Evolutionary conservation across 2,329 filamentous ascomycete genomes (phyloP).

Genomic region (Fusarium bulbicola): DNA sequence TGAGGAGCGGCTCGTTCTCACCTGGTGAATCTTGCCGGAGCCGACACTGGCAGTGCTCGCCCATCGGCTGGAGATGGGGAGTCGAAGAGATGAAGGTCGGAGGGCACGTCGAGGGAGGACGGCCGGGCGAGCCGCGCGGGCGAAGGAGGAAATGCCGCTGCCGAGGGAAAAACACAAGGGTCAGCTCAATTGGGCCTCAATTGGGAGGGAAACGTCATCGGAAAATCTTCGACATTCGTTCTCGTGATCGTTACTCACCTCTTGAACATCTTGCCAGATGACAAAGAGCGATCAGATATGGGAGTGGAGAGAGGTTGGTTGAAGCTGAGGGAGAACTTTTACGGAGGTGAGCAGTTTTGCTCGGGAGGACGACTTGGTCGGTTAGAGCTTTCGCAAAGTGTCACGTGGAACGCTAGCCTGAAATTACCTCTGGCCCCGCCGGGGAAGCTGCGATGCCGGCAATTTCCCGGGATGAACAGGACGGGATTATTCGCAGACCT

Average conservation of each 20-base stretch:
- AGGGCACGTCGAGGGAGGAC: conserved; percentile 65
- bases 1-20: conserved; percentile 48
- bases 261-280: conserved; percentile 84
- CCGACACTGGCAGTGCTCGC: conserved; percentile 67
- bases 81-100: conserved; percentile 65
- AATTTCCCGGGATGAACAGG: conserved; percentile 43
- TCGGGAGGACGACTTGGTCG: conserved; percentile 54
- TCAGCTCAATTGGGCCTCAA: conserved; percentile 61
- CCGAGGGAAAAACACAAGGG: conserved; percentile 43
- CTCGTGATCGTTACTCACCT: conserved; percentile 66
- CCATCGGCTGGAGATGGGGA: conserved; percentile 65
- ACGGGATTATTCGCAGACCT: conserved; percentile 41
- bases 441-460: conserved; percentile 41
- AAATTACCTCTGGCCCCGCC: conserved; percentile 40
- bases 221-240: conserved; percentile 43
- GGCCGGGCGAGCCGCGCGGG: conserved; percentile 70
- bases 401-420: conserved; percentile 52
- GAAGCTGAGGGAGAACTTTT: conserved; percentile 60
- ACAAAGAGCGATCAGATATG: conserved; percentile 70
- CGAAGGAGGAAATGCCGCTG: conserved; percentile 74
- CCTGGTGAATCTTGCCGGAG: conserved; percentile 76
- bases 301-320: conserved; percentile 66
- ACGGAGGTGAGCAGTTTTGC: conserved; percentile 60
- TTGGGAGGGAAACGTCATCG: conserved; percentile 46
- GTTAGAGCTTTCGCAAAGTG: conserved; percentile 53